Evolutionary conservation across 306 rosid species (phyloP), one percentile per base, ranked within the genome.

Genomic region (Benincasa hispida): DNA sequence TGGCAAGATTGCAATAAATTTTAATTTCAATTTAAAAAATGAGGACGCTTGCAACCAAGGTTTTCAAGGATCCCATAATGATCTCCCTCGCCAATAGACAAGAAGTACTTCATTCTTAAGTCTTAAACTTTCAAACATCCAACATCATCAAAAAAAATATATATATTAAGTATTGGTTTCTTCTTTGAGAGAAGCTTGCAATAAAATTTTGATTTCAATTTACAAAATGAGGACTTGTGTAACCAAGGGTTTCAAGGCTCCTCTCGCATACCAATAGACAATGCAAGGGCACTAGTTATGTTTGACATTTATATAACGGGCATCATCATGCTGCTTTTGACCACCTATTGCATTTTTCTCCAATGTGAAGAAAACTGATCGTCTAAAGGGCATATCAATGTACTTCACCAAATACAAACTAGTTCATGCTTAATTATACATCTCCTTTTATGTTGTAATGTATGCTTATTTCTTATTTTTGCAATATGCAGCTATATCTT

Each of bases 211-310:
- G 9, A 66, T 45, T 48, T 72, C 76, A 72, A 60, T 32, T 47
- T 81, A 39, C 41, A 61, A 77, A 80, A 24, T 69, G 78, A 79
- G 22, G 37, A 12, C 39, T 24, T 12, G 34, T 28, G 37, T 60
- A 60, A 60, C 18, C 8, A 27, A 6, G 19, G 39, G 25, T 59
- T 60, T 60, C 67, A 15, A 60, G 9, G 3, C 37, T 27, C 19
- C 11, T 21, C 67, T 5, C 67, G 41, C 10, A 15, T 22, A 30
- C 11, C 67, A 60, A 60, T 28, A 60, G 41, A 60, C 21, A 60
- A 60, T 11, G 39, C 42, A 61, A 30, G 24, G 24, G 41, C 68
- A 61, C 68, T 30, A 17, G 21, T n/a, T 30, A 1, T 14, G 22
- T 30, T 30, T 61, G 8, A 30, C 42, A 61, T 30, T 61, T 61